These are phyloP conservation scores for Lupinus albus DNA, from an alignment of 306 rosid genomes.

Conservation along the genomic window DNA sequence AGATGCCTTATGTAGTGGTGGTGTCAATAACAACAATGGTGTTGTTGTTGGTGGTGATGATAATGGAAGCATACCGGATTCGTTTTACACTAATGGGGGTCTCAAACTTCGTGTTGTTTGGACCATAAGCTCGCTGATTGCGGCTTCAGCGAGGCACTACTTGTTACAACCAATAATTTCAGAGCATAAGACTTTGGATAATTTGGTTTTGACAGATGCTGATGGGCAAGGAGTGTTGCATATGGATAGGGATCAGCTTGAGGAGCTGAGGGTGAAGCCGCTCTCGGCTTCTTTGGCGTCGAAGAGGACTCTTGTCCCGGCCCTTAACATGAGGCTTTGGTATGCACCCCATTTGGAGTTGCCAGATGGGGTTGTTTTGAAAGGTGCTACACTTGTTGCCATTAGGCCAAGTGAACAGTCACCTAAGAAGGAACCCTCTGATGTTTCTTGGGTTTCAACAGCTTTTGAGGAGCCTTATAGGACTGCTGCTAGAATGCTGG, in stretches of 20 bases:
- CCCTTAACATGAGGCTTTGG: conserved; percentile 96
- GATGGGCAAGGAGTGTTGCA: conserved; percentile 90
- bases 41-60: conserved; percentile 47
- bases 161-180: conserved; percentile 87
- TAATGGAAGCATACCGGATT: conserved; percentile 92
- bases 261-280: conserved; percentile 97
- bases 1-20: neutral
- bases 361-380: conserved; percentile 76
- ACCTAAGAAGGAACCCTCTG: conserved; percentile 72
- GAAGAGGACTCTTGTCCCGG: conserved; percentile 96
- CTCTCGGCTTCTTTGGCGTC: conserved; percentile 90
- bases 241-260: conserved; percentile 90
- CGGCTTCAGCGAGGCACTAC: conserved; percentile 95
- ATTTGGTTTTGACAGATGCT: conserved; percentile 84
- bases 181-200: conserved; percentile 80
- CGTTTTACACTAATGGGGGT: conserved; percentile 93
- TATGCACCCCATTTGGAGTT: conserved; percentile 85
- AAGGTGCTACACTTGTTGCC: conserved; percentile 95
- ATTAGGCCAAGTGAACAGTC: conserved; percentile 85
- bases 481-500: conserved; percentile 81
- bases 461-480: conserved; percentile 95
- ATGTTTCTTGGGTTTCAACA: conserved; percentile 85
- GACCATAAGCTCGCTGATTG: conserved; percentile 94
- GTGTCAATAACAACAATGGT: neutral
- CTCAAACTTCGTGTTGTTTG: conserved; percentile 88